phyloP scores from a whole-genome alignment of 176 grass and related monocot genomes.

The Ensete ventricosum region DNA sequence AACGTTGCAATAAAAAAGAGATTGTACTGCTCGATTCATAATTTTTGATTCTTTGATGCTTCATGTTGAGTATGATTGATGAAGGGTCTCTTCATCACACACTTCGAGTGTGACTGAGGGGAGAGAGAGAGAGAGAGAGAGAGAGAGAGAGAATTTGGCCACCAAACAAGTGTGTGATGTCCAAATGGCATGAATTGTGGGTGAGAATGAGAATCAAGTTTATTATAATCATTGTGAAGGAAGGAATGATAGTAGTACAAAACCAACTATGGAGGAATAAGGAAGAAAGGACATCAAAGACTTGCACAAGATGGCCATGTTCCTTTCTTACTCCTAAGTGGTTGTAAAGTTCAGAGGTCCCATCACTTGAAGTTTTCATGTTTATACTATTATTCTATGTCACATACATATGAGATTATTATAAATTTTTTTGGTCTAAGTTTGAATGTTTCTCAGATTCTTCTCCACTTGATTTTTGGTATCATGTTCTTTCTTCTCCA shows the following conservation, averaged over 20 bases:
- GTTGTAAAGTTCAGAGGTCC: conserved; percentile 1
- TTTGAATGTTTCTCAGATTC: too few species aligned
- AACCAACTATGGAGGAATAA: too few species aligned
- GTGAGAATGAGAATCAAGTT: neutral
- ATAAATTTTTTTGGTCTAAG: too few species aligned
- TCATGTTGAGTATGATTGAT: neutral
- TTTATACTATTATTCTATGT: too few species aligned
- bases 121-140: neutral
- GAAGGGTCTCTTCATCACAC: neutral
- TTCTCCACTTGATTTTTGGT: too few species aligned
- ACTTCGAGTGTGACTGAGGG: neutral
- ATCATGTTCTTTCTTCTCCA: too few species aligned
- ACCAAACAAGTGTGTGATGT: neutral
- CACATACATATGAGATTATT: too few species aligned
- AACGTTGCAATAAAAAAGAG: neutral
- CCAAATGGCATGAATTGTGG: conserved; percentile 1
- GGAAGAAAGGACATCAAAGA: too few species aligned
- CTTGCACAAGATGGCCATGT: too few species aligned
- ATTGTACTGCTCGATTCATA: too few species aligned
- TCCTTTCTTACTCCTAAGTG: neutral
- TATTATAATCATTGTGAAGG: neutral
- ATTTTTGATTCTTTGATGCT: neutral
- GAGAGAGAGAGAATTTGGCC: neutral
- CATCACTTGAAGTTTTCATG: neutral
- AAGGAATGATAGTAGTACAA: too few species aligned